Evolutionary conservation across 495 filamentous ascomycete genomes (phyloP).

Genomic region (Terfezia boudieri): DNA sequence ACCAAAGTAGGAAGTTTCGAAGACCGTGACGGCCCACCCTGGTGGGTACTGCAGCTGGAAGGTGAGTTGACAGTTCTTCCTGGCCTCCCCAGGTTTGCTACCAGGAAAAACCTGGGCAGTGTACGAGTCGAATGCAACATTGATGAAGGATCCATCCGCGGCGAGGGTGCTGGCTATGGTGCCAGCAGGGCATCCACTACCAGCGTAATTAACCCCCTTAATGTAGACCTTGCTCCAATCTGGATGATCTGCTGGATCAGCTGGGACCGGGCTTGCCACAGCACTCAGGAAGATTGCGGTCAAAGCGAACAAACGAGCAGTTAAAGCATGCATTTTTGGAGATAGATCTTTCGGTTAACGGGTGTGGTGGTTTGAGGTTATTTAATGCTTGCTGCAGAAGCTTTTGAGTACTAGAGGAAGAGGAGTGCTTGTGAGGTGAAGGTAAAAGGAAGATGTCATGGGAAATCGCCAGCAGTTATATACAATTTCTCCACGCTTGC

Average conservation of each 20-base stretch:
- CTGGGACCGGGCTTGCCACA: neutral
- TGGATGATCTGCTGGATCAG: neutral
- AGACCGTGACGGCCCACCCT: constrained; percentile 31
- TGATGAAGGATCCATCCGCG: constrained; percentile 25
- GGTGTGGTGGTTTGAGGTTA: too few species aligned
- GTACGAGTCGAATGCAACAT: constrained; percentile 26
- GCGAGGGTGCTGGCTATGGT: constrained; percentile 23
- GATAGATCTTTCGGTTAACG: too few species aligned
- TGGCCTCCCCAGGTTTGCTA: constrained; percentile 17
- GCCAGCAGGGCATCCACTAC: constrained; percentile 28
- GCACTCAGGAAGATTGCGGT: neutral
- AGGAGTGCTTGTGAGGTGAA: neutral
- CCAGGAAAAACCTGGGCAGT: constrained; percentile 24
- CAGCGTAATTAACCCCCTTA: constrained; percentile 25
- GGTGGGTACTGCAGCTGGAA: constrained; percentile 28
- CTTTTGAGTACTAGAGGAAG: neutral
- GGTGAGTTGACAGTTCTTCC: constrained; percentile 32
- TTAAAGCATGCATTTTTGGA: neutral
- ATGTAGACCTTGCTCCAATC: constrained; percentile 14
- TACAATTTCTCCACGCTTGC: too few species aligned
- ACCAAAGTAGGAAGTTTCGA: constrained; percentile 30
- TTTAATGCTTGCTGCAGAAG: too few species aligned
- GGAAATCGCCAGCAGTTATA: neutral
- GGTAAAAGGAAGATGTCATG: neutral
- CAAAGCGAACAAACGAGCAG: neutral